Evolutionary conservation across 257 asterid species (phyloP), one percentile per base, ranked within the genome.

Genomic region (Ilex asprella): DNA sequence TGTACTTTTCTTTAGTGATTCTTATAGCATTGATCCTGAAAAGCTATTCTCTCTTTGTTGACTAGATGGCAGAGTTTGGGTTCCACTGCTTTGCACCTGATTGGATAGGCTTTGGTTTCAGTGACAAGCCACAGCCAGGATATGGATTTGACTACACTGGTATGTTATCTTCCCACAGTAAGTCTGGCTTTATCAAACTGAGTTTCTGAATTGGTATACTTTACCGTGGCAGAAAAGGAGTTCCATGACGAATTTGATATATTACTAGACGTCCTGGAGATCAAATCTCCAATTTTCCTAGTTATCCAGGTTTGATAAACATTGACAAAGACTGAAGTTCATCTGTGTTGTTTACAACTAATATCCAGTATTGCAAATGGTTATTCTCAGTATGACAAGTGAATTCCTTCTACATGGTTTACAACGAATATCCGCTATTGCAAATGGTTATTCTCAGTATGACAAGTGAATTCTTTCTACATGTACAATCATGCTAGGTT

Each of bases 61-160:
- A 31, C 32, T 74, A 88, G 97, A 73, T 92, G 91, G 82, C 96
- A n/a, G 91, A 89, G 68, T 67, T 79, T 59, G 99, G 99, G 56
- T 92, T 80, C 75, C 97, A 80, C 75, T 92, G 99, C 75, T 79
- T 82, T 71, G 99, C 99, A 31, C 99, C 96, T 53, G 99, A 89
- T 81, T 92, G 99, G 99, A 78, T 92, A 62, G 99, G 99, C 76
- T 92, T 85, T 70, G 99, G 99, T 62, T 89, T 92, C 59, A 92
- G 97, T 67, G 96, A 89, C 71, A 84, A 86, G 82, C 99, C 97
- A 35, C 99, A 87, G 76, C 76, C 96, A 66, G 97, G 96, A 77
- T 89, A 86, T 71, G 99, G 93, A 53, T 92, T 89, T 61, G 95
- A 92, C 73, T 92, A 87, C 73, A 87, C 96, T 21, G 97, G 99